These are phyloP conservation scores for Rhizoclosmatium sp. DNA, from an alignment of 192 early-diverging fungal genomes.

Conservation along the genomic window DNA sequence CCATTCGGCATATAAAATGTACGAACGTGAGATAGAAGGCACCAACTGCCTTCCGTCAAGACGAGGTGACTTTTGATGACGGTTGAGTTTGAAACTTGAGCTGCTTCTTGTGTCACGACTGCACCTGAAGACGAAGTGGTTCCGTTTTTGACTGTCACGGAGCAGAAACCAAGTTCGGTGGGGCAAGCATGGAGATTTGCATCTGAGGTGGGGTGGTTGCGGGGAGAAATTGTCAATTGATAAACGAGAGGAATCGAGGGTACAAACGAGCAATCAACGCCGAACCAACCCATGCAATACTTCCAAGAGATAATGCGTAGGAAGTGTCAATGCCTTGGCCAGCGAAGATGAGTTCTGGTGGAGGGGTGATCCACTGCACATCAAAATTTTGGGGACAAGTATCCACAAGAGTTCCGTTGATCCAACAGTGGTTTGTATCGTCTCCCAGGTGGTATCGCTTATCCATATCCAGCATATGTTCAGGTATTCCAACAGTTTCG, in stretches of 20 bases:
- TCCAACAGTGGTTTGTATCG: slow-evolving; percentile 27
- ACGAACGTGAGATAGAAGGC: slow-evolving; percentile 6
- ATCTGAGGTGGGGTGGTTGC: not conserved
- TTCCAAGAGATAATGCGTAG: not conserved
- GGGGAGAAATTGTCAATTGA: not conserved
- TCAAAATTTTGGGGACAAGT: slow-evolving; percentile 12
- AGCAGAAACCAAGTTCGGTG: slow-evolving; percentile 11
- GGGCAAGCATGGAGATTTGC: slow-evolving; percentile 26
- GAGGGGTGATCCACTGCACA: not conserved
- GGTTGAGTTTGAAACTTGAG: slow-evolving; percentile 7
- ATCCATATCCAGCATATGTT: not conserved
- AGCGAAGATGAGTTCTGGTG: not conserved
- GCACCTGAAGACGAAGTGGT: not conserved
- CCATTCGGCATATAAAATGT: not conserved
- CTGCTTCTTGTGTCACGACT: slow-evolving; percentile 17
- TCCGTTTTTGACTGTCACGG: slow-evolving; percentile 19
- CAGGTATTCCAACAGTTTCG: not conserved
- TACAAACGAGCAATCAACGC: not conserved
- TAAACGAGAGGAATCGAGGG: not conserved
- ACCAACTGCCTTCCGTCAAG: not conserved
- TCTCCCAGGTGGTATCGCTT: slow-evolving; percentile 20
- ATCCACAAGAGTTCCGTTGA: not conserved
- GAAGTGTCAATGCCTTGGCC: not conserved
- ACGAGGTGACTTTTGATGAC: not conserved
- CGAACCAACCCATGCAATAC: not conserved